Conservation (phyloP, 306 rosid species). For the Prunus dulcis region DNA sequence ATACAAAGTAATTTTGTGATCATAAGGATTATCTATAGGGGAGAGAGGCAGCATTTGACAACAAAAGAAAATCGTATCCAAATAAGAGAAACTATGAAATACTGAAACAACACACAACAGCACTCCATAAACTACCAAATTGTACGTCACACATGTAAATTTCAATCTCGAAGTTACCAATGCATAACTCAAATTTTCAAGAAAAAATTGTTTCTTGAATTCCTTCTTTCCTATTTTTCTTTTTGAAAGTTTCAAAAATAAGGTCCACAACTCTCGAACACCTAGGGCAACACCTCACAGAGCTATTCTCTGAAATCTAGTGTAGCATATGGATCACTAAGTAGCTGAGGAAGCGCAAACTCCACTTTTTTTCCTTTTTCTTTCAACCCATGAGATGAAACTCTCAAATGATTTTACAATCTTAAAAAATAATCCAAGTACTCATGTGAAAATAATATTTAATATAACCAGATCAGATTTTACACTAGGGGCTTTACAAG, state of each 20-base stretch:
- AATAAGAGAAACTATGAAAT: neutral
- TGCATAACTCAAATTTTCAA: neutral
- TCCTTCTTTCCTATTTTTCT: neutral
- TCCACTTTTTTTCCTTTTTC: neutral
- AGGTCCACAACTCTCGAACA: neutral
- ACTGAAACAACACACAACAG: neutral
- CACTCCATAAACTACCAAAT: neutral
- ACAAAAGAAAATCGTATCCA: neutral
- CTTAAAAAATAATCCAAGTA: neutral
- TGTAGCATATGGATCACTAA: neutral
- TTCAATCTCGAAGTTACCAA: neutral
- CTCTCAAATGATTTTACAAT: constrained; percentile 16
- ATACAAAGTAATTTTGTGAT: too few species aligned
- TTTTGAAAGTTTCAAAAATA: neutral
- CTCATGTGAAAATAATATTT: neutral
- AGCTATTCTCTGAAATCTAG: neutral
- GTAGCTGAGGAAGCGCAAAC: neutral
- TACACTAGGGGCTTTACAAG: neutral
- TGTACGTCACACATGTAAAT: neutral
- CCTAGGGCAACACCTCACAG: neutral
- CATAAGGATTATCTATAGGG: too few species aligned
- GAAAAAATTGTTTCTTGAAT: neutral
- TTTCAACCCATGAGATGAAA: neutral
- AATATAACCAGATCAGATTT: neutral
- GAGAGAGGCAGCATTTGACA: too few species aligned